Percentiles rank a stretch among this genome's conserved stretches.
These are phyloP conservation scores for Suillus decipiens DNA, from an alignment of 768 basidiomycete species.

Conservation along the genomic window DNA sequence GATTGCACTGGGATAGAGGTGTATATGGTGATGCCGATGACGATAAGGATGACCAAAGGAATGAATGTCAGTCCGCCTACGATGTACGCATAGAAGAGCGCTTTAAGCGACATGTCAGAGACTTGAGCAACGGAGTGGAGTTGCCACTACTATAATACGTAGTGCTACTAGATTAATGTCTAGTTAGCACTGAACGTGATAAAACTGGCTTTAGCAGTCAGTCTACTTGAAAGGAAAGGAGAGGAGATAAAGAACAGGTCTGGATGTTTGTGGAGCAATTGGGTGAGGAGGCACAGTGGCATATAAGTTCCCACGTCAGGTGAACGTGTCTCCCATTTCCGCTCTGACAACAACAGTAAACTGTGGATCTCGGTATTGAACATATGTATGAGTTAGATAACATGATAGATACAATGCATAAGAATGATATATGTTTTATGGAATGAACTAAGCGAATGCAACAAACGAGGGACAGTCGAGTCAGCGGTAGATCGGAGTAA, in stretches of 20 bases:
- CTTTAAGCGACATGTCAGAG: constrained; percentile 61
- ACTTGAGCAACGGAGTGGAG: neutral
- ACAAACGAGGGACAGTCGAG: neutral
- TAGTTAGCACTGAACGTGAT: neutral
- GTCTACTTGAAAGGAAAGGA: neutral
- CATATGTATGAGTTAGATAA: neutral
- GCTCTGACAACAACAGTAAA: too few species aligned
- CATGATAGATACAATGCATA: constrained; percentile 8
- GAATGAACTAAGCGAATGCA: neutral
- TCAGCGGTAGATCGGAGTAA: neutral
- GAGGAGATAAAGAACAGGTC: neutral
- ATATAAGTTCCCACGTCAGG: constrained; percentile 4
- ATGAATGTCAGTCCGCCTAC: constrained; percentile 90
- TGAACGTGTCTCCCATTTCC: constrained; percentile 4
- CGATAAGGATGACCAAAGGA: constrained; percentile 64
- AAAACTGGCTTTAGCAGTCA: constrained; percentile 1
- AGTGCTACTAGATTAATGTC: neutral
- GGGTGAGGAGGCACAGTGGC: neutral
- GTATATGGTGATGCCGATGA: constrained; percentile 69
- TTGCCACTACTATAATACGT: neutral
- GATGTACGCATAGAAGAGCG: constrained; percentile 81
- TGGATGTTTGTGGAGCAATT: constrained; percentile 1
- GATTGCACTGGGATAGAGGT: constrained; percentile 81
- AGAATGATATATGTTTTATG: neutral
- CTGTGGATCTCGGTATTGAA: neutral